Evolutionary conservation across 257 asterid genomes (phyloP).

Genomic region (Catharanthus roseus): DNA sequence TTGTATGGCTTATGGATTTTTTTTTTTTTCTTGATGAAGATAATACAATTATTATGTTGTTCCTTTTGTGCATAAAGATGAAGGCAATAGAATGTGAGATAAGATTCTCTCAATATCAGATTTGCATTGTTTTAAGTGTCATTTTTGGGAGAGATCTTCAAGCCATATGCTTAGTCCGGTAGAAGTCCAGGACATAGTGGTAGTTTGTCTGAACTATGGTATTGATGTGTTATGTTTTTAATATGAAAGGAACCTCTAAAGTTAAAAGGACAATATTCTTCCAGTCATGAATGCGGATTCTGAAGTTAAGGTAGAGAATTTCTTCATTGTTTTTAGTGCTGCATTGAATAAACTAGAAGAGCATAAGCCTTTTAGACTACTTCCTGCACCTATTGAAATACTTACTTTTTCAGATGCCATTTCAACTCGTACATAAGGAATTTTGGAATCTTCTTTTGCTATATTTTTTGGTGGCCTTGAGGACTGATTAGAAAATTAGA

Average conservation of each 20-base stretch:
- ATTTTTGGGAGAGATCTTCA: neutral
- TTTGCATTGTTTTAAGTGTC: neutral
- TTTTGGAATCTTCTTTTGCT: neutral
- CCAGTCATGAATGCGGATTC: too few species aligned
- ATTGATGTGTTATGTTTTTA: neutral
- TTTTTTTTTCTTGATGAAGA: neutral
- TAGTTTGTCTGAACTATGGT: neutral
- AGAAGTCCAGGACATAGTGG: neutral
- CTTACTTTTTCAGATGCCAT: slow-evolving; percentile 1
- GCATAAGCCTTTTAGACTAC: neutral
- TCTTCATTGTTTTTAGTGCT: neutral
- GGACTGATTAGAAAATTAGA: neutral
- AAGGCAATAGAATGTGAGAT: neutral
- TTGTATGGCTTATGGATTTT: neutral
- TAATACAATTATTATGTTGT: neutral
- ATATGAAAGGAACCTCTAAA: slow-evolving; percentile 4
- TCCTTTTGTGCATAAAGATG: neutral
- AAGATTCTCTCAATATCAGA: neutral
- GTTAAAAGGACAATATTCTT: neutral
- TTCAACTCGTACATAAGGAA: neutral
- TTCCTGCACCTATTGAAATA: neutral
- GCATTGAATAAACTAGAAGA: neutral
- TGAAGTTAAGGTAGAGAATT: neutral
- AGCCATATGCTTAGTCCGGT: neutral
- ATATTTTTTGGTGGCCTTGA: slow-evolving; percentile 6